phyloP scores from a whole-genome alignment of 495 filamentous ascomycete genomes.

The Bacidia gigantensis region DNA sequence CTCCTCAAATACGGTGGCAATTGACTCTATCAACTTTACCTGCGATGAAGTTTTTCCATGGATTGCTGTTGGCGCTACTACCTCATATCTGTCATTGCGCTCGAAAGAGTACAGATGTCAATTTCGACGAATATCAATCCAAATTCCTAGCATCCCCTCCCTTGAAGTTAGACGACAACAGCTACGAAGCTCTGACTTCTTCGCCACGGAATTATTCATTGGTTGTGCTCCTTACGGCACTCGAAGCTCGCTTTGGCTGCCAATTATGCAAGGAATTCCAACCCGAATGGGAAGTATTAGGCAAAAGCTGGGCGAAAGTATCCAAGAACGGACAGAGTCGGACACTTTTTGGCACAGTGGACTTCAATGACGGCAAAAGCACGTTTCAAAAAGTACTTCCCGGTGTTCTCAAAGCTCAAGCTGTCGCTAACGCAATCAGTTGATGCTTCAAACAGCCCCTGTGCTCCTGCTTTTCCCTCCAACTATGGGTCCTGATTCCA shows the following conservation, averaged over 20 bases:
- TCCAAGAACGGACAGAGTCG: conserved; percentile 59
- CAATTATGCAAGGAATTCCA: conserved; percentile 79
- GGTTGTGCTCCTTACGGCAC: conserved; percentile 73
- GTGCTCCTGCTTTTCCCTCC: conserved; percentile 81
- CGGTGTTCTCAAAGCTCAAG: conserved; percentile 13
- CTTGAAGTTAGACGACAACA: conserved; percentile 59
- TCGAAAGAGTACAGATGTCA: conserved; percentile 38
- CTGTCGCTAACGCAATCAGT: conserved; percentile 33
- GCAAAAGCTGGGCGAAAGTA: conserved; percentile 74
- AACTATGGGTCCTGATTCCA: conserved; percentile 71
- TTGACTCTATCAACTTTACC: too few species aligned
- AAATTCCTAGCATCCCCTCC: conserved; percentile 52
- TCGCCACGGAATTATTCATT: conserved; percentile 72
- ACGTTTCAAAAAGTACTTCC: conserved; percentile 92
- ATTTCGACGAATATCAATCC: conserved; percentile 53
- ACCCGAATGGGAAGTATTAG: conserved; percentile 84
- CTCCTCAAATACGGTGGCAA: not conserved
- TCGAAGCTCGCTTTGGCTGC: conserved; percentile 76
- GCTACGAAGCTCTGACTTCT: conserved; percentile 61
- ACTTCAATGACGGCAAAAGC: conserved; percentile 72
- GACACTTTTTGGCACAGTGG: conserved; percentile 71
- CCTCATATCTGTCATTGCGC: conserved; percentile 28
- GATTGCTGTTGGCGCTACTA: conserved; percentile 35
- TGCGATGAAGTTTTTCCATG: conserved; percentile 39
- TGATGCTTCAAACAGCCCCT: conserved; percentile 89